Base-by-base conservation (phyloP, 352 stramenopile species). In the Globisporangium irregulare region DNA sequence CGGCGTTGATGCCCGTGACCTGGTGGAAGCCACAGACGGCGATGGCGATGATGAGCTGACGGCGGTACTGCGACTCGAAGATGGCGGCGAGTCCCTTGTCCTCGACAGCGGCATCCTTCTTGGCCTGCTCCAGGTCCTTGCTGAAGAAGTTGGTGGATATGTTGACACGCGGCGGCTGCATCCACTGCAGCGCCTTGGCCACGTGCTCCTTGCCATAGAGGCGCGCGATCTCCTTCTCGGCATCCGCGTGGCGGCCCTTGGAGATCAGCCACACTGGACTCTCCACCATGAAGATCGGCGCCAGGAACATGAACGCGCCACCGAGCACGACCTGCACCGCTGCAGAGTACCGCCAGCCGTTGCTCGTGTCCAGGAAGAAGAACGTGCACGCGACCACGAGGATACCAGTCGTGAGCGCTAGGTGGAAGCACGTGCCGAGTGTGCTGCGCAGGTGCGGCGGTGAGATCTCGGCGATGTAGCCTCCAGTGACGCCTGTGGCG, bases 271-370 rank as follows among this genome's bases (percentile, higher is more conserved):
- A 87, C 41, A 76, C 73, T 0, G 79, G 79, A 15, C 73, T 82
- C 70, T 87, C 76, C 4, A 82, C 73, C 77, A 87, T 84, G n/a
- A 80, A 60, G 56, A 80, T 77, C 12, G 71, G 77, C 38, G 78
- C 72, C 10, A 84, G 34, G 4, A 76, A 2, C 20, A 88, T 53
- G 59, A 89, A 86, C 22, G 82, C 60, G 0, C 15, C 73, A 1
- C 72, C 82, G 1, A 90, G 64, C 38, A 89, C 61, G 27, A 86
- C 77, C 24, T 80, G 80, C 34, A 92, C 84, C 7, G 48, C 83
- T 51, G 78, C 83, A 64, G 86, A 82, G 67, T 84, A 80, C 5
- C 84, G 80, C 81, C 81, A 92, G 32, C 79, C 81, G 29, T 70
- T 74, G 20, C 74, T 56, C 20, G 81, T 81, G 71, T 86, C 73